These are phyloP conservation scores for Haplosporangium sp. DNA, from an alignment of 371 early-diverging fungal genomes.

Conservation along the genomic window DNA sequence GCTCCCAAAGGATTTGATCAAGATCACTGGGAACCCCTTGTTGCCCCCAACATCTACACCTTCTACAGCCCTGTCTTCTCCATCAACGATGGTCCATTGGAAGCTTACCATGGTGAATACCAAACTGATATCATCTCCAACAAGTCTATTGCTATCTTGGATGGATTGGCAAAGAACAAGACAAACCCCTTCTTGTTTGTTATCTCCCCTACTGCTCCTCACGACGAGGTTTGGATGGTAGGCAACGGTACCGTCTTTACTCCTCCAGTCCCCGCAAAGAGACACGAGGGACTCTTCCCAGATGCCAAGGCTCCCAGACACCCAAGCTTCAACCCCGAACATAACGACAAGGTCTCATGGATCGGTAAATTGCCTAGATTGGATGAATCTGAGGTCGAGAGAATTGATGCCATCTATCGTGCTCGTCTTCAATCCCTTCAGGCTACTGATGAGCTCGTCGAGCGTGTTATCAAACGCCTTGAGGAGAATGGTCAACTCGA, in stretches of 20 bases:
- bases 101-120: conserved; percentile 61
- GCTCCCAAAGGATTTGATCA: conserved; percentile 60
- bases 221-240: conserved; percentile 51
- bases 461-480: conserved; percentile 63
- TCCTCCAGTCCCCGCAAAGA: conserved; percentile 41
- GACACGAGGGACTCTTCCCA: conserved; percentile 64
- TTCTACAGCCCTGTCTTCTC: conserved; percentile 71
- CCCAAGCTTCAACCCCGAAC: conserved; percentile 69
- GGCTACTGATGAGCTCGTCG: conserved; percentile 75
- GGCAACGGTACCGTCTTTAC: conserved; percentile 17
- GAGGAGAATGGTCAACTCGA: conserved; percentile 67
- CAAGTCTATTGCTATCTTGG: conserved; percentile 64
- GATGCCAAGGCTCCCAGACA: conserved; percentile 67
- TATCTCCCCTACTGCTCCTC: conserved; percentile 61
- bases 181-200: conserved; percentile 71
- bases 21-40: conserved; percentile 67
- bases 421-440: conserved; percentile 71
- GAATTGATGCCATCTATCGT: conserved; percentile 67
- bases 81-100: conserved; percentile 65
- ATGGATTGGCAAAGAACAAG: conserved; percentile 55
- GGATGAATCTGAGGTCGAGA: conserved; percentile 55
- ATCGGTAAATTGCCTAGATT: conserved; percentile 62
- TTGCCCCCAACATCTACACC: conserved; percentile 72
- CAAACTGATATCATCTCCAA: conserved; percentile 74
- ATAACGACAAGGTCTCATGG: conserved; percentile 67